Evolutionary conservation across 345 rosid species (phyloP), one percentile per base, ranked within the genome.

Genomic region (Cochlearia excelsa): DNA sequence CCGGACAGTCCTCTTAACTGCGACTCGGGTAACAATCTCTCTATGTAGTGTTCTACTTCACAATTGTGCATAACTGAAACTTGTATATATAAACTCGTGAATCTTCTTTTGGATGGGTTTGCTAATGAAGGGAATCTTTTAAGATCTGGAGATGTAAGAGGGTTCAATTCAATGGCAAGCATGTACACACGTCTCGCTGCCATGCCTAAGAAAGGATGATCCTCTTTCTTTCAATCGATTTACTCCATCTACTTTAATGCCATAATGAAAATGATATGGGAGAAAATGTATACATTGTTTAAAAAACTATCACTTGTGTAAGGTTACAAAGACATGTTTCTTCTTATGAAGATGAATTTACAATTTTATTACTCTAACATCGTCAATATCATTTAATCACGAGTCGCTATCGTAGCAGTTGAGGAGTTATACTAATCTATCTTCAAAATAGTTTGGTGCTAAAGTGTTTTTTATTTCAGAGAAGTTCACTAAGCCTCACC

Each of bases 151-250:
- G 99, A 94, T 51, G 68, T 77, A 30, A 82, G 27, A 75, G 99
- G 97, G 39, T 90, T 76, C 71, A 92, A 85, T 61, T 94, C 99
- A 31, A 90, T 42, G 47, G 69, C 23, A 39, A 10, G 43, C 1
- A 39, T 39, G 43, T 39, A 39, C 43, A 39, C 43, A 39, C 43
- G 43, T 1, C 43, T 71, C 4, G 70, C 97, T 0, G 99, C 99
- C 9, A 77, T 84, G 76, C 95, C 97, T 6, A 92, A 86, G 82
- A 92, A 88, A 72, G 93, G 97, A 42, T 88, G 82, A 92, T 56
- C 51, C 42, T 35, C 37, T 39, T 30, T 7, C 11, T 31, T 54
- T 35, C 45, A 26, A 9, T 34, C 54, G 30, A 8, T 45, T 10
- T 35, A 52, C 6, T 37, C 37, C 27, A 38, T 46, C 35, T 23